A percentile compares a stretch with the other conserved stretches of the same genome.
These are phyloP conservation scores for Phytophthora melonis DNA, from an alignment of 352 stramenopile species.

Conservation along the genomic window DNA sequence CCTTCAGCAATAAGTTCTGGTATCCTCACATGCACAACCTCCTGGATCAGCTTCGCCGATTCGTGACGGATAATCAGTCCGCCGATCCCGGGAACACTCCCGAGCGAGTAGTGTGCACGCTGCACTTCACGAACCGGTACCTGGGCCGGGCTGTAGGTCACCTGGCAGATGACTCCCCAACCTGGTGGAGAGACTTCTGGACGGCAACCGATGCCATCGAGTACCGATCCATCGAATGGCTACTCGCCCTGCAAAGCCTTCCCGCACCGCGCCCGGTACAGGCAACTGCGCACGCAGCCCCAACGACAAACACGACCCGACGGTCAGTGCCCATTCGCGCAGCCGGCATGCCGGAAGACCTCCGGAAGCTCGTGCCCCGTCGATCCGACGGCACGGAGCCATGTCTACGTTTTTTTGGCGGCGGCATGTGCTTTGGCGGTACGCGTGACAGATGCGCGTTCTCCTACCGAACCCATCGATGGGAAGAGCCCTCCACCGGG, in stretches of 20 bases:
- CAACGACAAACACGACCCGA: too few relatives aligned
- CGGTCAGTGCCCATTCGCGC: too few relatives aligned
- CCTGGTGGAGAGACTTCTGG: not conserved
- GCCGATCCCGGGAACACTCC: not conserved
- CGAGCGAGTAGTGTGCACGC: not conserved
- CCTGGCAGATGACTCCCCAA: not conserved
- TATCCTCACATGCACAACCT: not conserved
- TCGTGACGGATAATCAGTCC: not conserved
- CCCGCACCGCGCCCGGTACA: too few relatives aligned
- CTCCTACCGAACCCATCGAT: not conserved
- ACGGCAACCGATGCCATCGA: not conserved
- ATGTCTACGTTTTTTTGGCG: too few relatives aligned
- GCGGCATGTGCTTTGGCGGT: not conserved
- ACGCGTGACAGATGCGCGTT: conserved; percentile 9
- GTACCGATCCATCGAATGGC: not conserved
- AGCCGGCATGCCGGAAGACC: not conserved
- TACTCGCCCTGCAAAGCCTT: not conserved
- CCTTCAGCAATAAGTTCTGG: not conserved
- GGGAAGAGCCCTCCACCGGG: not conserved
- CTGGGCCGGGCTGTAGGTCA: not conserved
- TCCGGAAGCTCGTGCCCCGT: not conserved
- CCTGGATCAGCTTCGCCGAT: not conserved
- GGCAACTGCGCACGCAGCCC: too few relatives aligned
- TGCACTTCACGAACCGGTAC: not conserved
- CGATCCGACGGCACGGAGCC: too few relatives aligned